These are phyloP conservation scores for Novakomyces olei DNA, from an alignment of 805 yeast species.

Conservation along the genomic window DNA sequence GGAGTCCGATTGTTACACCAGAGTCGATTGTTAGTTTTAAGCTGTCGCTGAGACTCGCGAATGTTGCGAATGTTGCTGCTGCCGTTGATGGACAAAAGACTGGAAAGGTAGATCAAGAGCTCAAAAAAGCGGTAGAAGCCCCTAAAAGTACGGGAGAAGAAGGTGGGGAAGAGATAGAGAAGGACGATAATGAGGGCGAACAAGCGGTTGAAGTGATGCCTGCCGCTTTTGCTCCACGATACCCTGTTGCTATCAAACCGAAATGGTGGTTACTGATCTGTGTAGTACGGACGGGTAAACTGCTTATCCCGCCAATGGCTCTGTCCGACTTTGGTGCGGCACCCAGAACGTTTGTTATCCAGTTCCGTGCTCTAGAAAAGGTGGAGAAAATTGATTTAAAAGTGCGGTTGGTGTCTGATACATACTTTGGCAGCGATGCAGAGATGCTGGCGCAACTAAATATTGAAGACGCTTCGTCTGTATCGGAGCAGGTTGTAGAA, in stretches of 20 bases:
- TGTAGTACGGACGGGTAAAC: constrained; percentile 19
- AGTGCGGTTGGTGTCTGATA: constrained; percentile 44
- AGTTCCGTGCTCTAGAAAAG: constrained; percentile 12
- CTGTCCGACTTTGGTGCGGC: constrained; percentile 1
- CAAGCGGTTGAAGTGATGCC: constrained; percentile 25
- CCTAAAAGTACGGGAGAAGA: not conserved
- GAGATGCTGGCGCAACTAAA: constrained; percentile 47
- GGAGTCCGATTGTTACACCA: constrained; percentile 52
- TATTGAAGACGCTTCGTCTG: constrained; percentile 35
- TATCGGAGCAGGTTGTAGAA: constrained; percentile 5
- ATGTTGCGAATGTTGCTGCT: constrained; percentile 7
- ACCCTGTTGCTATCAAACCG: constrained; percentile 32
- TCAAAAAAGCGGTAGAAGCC: constrained; percentile 6
- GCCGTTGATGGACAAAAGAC: not conserved
- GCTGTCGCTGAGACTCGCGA: constrained; percentile 16
- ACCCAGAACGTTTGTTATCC: not conserved
- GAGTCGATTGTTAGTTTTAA: constrained; percentile 52
- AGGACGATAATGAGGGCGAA: not conserved
- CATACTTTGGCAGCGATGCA: constrained; percentile 65
- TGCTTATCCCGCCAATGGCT: constrained; percentile 1
- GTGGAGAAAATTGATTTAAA: constrained; percentile 47
- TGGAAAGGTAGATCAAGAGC: not conserved
- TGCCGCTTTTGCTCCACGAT: constrained; percentile 46
- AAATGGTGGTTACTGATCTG: constrained; percentile 57
- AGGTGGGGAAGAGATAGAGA: not conserved